Conservation (phyloP, 352 stramenopile genomes). For the Halophytophthora polymorphica region DNA sequence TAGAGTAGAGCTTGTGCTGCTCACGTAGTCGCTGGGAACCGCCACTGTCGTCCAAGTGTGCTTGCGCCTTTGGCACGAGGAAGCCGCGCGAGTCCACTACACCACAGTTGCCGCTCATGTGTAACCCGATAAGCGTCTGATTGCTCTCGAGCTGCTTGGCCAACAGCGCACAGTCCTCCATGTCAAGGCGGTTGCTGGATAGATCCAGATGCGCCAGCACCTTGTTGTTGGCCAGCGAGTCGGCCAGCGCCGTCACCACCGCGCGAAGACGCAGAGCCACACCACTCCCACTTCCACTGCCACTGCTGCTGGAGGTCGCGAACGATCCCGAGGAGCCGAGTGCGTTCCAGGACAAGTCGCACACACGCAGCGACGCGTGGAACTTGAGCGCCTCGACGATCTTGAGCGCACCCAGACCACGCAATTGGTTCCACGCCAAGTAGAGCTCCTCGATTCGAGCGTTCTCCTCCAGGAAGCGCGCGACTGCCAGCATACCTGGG, state of each 20-base stretch:
- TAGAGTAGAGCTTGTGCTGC: conserved; percentile 78
- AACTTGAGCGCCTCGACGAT: conserved; percentile 75
- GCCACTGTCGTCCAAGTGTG: conserved; percentile 21
- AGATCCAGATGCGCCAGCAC: conserved; percentile 65
- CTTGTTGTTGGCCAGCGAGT: conserved; percentile 77
- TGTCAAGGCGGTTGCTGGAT: conserved; percentile 68
- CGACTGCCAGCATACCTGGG: conserved; percentile 57
- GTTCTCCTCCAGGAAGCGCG: conserved; percentile 72
- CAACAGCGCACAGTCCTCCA: conserved; percentile 56
- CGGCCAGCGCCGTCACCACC: conserved; percentile 50
- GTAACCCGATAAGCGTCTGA: conserved; percentile 67
- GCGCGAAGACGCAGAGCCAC: conserved; percentile 31
- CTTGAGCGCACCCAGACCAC: conserved; percentile 62
- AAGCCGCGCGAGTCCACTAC: conserved; percentile 66
- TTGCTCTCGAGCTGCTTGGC: conserved; percentile 65
- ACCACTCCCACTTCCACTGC: background rate
- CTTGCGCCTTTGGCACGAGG: conserved; percentile 47
- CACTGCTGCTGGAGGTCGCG: conserved; percentile 2
- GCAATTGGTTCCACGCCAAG: conserved; percentile 71
- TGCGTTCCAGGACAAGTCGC: conserved; percentile 78
- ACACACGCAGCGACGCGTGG: conserved; percentile 60
- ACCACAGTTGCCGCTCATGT: conserved; percentile 77
- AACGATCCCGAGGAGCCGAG: conserved; percentile 37
- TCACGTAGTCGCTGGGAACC: conserved; percentile 37
- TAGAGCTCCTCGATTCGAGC: conserved; percentile 77